Evolutionary conservation across 2,329 filamentous ascomycete genomes (phyloP), one percentile per base, ranked within the genome.

Genomic region (Fusarium illudens): DNA sequence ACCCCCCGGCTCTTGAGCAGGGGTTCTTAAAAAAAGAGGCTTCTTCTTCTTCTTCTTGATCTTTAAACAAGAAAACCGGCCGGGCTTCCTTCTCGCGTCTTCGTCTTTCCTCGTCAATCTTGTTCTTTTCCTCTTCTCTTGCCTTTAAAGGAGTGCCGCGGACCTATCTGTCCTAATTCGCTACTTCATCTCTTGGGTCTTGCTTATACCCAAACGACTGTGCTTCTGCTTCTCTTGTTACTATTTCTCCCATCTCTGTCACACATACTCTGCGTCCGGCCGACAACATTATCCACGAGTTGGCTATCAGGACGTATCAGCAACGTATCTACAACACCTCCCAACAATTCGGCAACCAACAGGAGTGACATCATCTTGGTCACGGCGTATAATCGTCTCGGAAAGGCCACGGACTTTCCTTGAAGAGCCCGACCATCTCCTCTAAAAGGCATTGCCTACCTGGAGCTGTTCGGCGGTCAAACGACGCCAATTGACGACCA

Each of bases 1-100:
- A 42, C 39, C 20, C 39, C 39, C 39, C 39, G 39, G 39, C 39
- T 44, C 39, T 44, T 27, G 22, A 44, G 39, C 39, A 52, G 60
- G 64, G 64, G 29, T 19, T 50, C 29, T 51, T 36, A 25, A 56
- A 58, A 66, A 68, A 49, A 33, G 56, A 62, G 65, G 57, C 39
- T n/a, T n/a, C n/a, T n/a, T n/a, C n/a, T n/a, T n/a, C 39, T 27
- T 53, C 39, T 52, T 58, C 52, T 50, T 36, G 22, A 58, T 29
- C 39, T 39, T 68, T 58, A 59, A 65, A 30, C 25, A 52, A 53
- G 13, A 42, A 19, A 27, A 39, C 33, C 27, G 10, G 34, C 56
- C 49, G n/a, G n/a, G n/a, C n/a, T n/a, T 55, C 39, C 53, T 51
- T 19, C 13, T 44, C 46, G 13, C 19, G 48, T 29, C 37, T 55